Percentiles rank a stretch among this genome's conserved stretches.
Conservation (phyloP, 1,139 yeast species). For the Kodamaea suecica region DNA sequence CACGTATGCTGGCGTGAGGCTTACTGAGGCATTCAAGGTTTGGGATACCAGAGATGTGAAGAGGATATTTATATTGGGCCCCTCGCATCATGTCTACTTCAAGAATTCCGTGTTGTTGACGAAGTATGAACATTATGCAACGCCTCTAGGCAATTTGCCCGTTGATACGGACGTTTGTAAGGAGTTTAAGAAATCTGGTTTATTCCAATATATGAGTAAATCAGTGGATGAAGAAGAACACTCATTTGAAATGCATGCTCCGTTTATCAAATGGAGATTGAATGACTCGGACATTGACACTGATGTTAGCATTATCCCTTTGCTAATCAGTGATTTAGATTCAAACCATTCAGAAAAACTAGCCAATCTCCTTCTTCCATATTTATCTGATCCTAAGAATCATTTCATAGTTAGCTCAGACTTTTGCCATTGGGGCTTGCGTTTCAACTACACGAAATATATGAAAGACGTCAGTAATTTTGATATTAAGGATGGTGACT, state of each 20-base stretch:
- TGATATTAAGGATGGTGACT: slow-evolving; percentile 6
- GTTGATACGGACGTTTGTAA: slow-evolving; percentile 55
- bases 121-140: slow-evolving; percentile 54
- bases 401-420: slow-evolving; percentile 84
- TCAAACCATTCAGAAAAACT: slow-evolving; percentile 41
- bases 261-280: slow-evolving; percentile 43
- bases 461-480: slow-evolving; percentile 20
- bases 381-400: slow-evolving; percentile 52
- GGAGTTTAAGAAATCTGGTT: slow-evolving; percentile 29
- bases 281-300: background rate
- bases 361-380: slow-evolving; percentile 51
- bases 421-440: slow-evolving; percentile 93
- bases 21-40: slow-evolving; percentile 73
- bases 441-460: slow-evolving; percentile 72
- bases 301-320: slow-evolving; percentile 56
- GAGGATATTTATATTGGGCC: slow-evolving; percentile 81
- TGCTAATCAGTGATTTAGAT: slow-evolving; percentile 69
- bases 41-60: slow-evolving; percentile 60
- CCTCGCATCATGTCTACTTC: slow-evolving; percentile 91
- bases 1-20: slow-evolving; percentile 70
- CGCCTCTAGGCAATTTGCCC: slow-evolving; percentile 75
- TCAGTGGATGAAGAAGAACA: slow-evolving; percentile 83
- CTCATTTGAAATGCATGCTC: slow-evolving; percentile 93
- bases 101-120: slow-evolving; percentile 57
- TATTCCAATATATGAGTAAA: slow-evolving; percentile 55